These are phyloP conservation scores for Candida xyloterini DNA, from an alignment of 805 yeast genomes.

Conservation along the genomic window DNA sequence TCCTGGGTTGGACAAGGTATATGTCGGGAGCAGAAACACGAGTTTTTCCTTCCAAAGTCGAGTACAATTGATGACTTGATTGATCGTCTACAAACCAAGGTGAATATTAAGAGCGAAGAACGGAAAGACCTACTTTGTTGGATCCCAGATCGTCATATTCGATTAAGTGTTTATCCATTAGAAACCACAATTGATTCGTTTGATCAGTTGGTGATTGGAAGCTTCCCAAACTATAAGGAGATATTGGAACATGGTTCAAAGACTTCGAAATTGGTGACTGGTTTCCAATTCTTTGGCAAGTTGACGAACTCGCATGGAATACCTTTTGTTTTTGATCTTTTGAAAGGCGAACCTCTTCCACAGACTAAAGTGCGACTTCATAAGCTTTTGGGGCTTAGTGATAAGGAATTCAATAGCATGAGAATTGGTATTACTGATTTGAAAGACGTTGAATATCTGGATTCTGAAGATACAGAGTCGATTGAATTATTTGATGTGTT, in stretches of 20 bases:
- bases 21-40: slow-evolving; percentile 64
- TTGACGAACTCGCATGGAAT: slow-evolving; percentile 69
- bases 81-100: slow-evolving; percentile 52
- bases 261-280: slow-evolving; percentile 52
- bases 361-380: slow-evolving; percentile 68
- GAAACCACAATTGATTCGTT: slow-evolving; percentile 39
- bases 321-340: slow-evolving; percentile 75
- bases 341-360: slow-evolving; percentile 61
- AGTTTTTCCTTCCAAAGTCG: slow-evolving; percentile 63
- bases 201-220: slow-evolving; percentile 46
- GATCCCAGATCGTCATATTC: slow-evolving; percentile 41
- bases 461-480: slow-evolving; percentile 52
- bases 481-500: slow-evolving; percentile 54
- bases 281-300: slow-evolving; percentile 74
- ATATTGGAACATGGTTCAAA: slow-evolving; percentile 15
- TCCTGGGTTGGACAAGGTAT: slow-evolving; percentile 74
- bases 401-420: slow-evolving; percentile 75
- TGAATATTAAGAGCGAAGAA: slow-evolving; percentile 48
- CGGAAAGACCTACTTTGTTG: slow-evolving; percentile 52
- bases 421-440: slow-evolving; percentile 55
- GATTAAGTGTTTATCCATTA: slow-evolving; percentile 30
- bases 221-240: slow-evolving; percentile 37
- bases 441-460: slow-evolving; percentile 35
- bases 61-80: slow-evolving; percentile 55
- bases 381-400: slow-evolving; percentile 68